A percentile compares a stretch with the other conserved stretches of the same genome.
Conservation (phyloP, 345 rosid species). For the Acer saccharum region DNA sequence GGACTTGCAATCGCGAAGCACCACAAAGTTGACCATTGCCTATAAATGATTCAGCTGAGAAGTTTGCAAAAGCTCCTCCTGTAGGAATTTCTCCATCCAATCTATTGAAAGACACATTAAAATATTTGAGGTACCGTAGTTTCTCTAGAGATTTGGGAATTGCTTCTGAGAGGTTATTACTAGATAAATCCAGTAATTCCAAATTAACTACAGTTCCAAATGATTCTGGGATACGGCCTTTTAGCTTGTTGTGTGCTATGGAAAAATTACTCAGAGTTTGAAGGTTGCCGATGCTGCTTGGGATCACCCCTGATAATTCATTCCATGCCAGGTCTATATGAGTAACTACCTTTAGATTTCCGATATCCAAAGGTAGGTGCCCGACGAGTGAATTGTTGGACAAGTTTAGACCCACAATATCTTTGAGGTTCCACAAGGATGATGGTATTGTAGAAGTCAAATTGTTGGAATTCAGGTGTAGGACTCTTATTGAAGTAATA, state of each 20-base stretch:
- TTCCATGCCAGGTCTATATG: conserved; percentile 20
- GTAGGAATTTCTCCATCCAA: conserved; percentile 22
- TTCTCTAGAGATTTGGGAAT: conserved; percentile 24
- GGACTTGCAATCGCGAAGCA: not conserved
- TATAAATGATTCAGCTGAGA: conserved; percentile 10
- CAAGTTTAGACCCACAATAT: not conserved
- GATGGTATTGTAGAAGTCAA: conserved; percentile 17
- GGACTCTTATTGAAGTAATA: conserved; percentile 8
- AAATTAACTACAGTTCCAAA: not conserved
- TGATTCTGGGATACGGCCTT: conserved; percentile 22
- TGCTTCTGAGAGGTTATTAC: not conserved
- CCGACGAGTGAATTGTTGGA: conserved; percentile 19
- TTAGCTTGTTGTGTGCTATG: not conserved
- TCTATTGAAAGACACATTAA: conserved; percentile 14
- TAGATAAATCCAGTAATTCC: conserved; percentile 5
- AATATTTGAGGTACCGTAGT: not conserved
- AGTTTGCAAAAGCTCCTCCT: conserved; percentile 13
- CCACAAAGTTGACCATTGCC: conserved; percentile 21
- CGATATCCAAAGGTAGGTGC: not conserved
- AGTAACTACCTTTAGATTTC: not conserved
- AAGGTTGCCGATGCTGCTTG: not conserved
- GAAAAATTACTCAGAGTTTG: not conserved
- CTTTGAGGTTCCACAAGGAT: conserved; percentile 7
- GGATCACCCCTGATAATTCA: conserved; percentile 9
- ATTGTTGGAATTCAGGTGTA: not conserved